Evolutionary conservation across 441 rosid genomes (phyloP), one percentile per base, ranked within the genome.

Genomic region (Cnidoscolus chayamansa): DNA sequence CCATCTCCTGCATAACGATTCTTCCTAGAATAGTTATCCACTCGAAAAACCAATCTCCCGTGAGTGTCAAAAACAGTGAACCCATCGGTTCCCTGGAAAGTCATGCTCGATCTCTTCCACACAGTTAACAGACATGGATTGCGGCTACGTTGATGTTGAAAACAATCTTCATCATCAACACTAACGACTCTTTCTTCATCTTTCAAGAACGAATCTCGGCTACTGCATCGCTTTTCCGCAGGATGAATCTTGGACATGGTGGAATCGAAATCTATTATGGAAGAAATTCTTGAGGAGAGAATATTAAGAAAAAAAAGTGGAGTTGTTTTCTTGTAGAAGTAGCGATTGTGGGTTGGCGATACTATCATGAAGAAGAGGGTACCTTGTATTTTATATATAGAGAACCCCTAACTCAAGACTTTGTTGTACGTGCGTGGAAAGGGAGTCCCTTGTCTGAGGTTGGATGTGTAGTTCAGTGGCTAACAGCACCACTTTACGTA

Each of bases 41-140:
- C 82, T 13, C 90, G 74, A 65, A 84, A 86, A 1, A 76, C 84
- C 51, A 86, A 58, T 68, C 30, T 80, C 5, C 90, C 90, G 0
- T 51, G 74, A 2, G 73, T 63, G 62, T 86, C 85, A 49, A 81
- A 83, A 1, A 86, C 88, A 0, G 88, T 86, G 79, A 86, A 86
- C 4, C 90, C 90, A 32, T 84, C 86, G 0, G 90, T 86, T 10
- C 90, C 90, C 58, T 86, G 90, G 75, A 86, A 86, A 62, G 80
- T 84, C 88, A 86, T 84, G 83, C 86, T 86, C 9, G 88, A 83
- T 68, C 82, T 81, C 79, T 86, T 84, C 90, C 87, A 86, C 6
- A 86, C 87, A 0, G 90, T 86, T 12, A 83, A 70, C 63, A 31
- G 57, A 10, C 58, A 54, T 20, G 80, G 76, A 47, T 40, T 40